Conservation (phyloP, 345 rosid species). For the Sonneratia alba region DNA sequence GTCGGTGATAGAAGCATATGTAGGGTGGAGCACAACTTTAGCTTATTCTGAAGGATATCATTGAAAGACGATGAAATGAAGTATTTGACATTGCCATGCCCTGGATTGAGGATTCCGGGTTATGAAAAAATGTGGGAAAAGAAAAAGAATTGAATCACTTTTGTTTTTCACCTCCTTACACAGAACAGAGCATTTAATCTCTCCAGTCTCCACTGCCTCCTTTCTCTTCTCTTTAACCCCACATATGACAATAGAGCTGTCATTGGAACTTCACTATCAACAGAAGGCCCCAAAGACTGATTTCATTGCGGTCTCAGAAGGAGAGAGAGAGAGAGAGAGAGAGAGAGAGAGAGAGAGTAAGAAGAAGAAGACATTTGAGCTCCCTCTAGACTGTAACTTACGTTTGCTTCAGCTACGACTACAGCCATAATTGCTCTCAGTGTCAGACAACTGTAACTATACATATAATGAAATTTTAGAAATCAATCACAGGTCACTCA, state of each 20-base stretch:
- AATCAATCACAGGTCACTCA: not conserved
- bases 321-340: too few species aligned
- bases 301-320: not conserved
- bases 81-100: too few species aligned
- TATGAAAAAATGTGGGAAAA: too few species aligned
- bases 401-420: not conserved
- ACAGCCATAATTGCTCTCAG: not conserved
- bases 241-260: not conserved
- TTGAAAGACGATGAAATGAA: too few species aligned
- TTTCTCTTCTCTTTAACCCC: not conserved
- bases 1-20: too few species aligned
- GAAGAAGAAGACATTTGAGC: not conserved
- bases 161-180: not conserved
- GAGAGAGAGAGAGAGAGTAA: not conserved
- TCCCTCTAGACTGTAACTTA: not conserved
- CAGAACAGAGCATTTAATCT: not conserved
- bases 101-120: too few species aligned
- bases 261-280: constrained; percentile 1
- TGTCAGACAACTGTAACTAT: not conserved
- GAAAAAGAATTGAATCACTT: too few species aligned
- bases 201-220: not conserved
- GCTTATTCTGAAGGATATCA: too few species aligned
- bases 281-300: not conserved
- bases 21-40: too few species aligned
- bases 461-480: not conserved